phyloP scores from a whole-genome alignment of 2,329 filamentous ascomycete genomes.

The Penicillium brasilianum region DNA sequence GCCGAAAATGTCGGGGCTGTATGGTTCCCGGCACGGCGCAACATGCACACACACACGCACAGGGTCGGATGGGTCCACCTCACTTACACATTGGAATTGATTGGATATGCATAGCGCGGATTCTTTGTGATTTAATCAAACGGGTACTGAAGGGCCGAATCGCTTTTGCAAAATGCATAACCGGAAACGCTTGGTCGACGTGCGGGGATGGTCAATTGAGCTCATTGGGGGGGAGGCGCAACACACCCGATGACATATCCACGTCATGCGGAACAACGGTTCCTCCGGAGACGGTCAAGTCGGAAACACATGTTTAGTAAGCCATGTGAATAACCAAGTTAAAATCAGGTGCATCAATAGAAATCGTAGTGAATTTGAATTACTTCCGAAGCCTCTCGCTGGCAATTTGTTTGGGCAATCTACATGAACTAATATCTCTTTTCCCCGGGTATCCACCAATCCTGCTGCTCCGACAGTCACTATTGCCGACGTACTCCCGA shows the following conservation, averaged over 20 bases:
- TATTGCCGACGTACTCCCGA: constrained; percentile 11
- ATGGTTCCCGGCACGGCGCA: not conserved
- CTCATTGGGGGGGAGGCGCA: not conserved
- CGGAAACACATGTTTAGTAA: too few species aligned
- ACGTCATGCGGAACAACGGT: constrained; percentile 27
- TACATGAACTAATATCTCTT: too few species aligned
- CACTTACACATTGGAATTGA: constrained; percentile 60
- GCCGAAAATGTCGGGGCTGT: not conserved
- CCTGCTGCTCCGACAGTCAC: too few species aligned
- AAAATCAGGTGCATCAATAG: too few species aligned
- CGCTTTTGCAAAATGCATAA: constrained; percentile 39
- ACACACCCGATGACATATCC: constrained; percentile 21
- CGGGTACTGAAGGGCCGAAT: constrained; percentile 24
- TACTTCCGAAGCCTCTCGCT: too few species aligned
- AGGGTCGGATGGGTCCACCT: not conserved
- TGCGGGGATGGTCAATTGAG: constrained; percentile 21
- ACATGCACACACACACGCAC: not conserved
- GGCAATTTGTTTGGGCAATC: too few species aligned
- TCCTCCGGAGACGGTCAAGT: constrained; percentile 9
- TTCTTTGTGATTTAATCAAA: constrained; percentile 17
- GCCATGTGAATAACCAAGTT: too few species aligned
- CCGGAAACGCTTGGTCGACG: constrained; percentile 14
- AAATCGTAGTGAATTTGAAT: too few species aligned
- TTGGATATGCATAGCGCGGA: constrained; percentile 55
- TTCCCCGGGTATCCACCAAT: too few species aligned